Evolutionary conservation across 2,329 filamentous ascomycete genomes (phyloP), one percentile per base, ranked within the genome.

Genomic region (Didymella pinodella): DNA sequence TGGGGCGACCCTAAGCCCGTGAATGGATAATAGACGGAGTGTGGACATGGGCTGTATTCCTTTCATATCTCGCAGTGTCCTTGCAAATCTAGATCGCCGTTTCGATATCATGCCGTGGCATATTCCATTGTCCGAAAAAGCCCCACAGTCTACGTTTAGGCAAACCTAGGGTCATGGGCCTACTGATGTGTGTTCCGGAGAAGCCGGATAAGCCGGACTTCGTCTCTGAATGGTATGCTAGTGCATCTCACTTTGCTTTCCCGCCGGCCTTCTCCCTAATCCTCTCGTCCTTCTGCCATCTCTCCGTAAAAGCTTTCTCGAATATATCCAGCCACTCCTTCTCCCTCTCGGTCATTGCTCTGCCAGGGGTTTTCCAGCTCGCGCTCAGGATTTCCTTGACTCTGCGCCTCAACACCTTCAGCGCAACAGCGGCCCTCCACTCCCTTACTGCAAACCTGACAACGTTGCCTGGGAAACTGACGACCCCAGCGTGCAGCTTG

Each of bases 381-480:
- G 85, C 83, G 0, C 86, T 86, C 46, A 96, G 81, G 40, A 96
- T 85, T 65, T 96, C 92, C 64, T 89, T 87, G 18, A 97, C 81
- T 26, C 90, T 85, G 2, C 83, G 81, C 20, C 92, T 86, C 52
- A 98, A 80, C 6, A 88, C 86, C 78, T 97, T 97, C 71, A 99
- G 80, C n/a, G 90, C 93, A 34, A 97, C 85, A 84, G 95, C 89
- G 0, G 89, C 89, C 78, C 93, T 96, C 93, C 94, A 98, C 73
- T 96, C 91, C 4, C 88, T 85, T 0, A 96, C 85, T 22, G 90
- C 86, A 74, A 98, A 97, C 48, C 92, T 86, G 48, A 94, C 85
- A 29, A 93, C 86, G 74, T 97, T 96, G 44, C 92, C 90, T 73
- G 97, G 95, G 44, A 99, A 84, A 20, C 92, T 85, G 40, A 97